A percentile compares a stretch with the other conserved stretches of the same genome.
Evolutionary conservation across 2,329 filamentous ascomycete species (phyloP).

Genomic region (Cladosporium velox): DNA sequence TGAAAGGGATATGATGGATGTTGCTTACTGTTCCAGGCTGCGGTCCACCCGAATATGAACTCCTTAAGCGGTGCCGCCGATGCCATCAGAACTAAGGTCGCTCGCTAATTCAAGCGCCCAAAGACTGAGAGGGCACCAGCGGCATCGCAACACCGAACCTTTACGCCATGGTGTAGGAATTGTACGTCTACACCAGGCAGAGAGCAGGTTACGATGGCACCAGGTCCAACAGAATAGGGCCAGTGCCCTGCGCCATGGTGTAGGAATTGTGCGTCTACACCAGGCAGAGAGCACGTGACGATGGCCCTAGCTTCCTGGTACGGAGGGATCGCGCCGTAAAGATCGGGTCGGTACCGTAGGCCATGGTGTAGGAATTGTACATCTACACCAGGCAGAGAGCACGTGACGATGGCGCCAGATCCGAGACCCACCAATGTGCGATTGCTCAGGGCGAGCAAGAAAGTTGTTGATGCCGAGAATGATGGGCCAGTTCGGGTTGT

Average conservation of each 20-base stretch:
- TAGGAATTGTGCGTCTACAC: slow-evolving; percentile 29
- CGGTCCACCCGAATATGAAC: not conserved
- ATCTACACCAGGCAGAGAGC: slow-evolving; percentile 13
- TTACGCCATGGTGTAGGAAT: slow-evolving; percentile 25
- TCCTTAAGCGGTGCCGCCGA: not conserved
- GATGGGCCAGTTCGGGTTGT: slow-evolving; percentile 37
- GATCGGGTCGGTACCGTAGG: too few relatives aligned
- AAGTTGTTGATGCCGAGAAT: slow-evolving; percentile 37
- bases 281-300: slow-evolving; percentile 16
- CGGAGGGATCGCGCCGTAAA: too few relatives aligned
- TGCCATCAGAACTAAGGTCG: not conserved
- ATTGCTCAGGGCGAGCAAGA: slow-evolving; percentile 24
- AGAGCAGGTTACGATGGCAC: too few relatives aligned
- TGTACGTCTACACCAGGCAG: slow-evolving; percentile 22
- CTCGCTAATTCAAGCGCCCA: not conserved
- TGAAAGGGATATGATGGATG: not conserved
- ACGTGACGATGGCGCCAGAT: too few relatives aligned
- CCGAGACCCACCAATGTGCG: too few relatives aligned
- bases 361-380: slow-evolving; percentile 28
- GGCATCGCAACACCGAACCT: not conserved
- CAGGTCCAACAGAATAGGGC: too few relatives aligned
- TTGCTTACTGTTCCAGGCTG: slow-evolving; percentile 1
- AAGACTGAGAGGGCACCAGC: not conserved
- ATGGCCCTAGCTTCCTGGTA: slow-evolving; percentile 34
- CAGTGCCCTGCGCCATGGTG: slow-evolving; percentile 22